Evolutionary conservation across 2,329 filamentous ascomycete species (phyloP).

Genomic region (Exophiala viscosa): DNA sequence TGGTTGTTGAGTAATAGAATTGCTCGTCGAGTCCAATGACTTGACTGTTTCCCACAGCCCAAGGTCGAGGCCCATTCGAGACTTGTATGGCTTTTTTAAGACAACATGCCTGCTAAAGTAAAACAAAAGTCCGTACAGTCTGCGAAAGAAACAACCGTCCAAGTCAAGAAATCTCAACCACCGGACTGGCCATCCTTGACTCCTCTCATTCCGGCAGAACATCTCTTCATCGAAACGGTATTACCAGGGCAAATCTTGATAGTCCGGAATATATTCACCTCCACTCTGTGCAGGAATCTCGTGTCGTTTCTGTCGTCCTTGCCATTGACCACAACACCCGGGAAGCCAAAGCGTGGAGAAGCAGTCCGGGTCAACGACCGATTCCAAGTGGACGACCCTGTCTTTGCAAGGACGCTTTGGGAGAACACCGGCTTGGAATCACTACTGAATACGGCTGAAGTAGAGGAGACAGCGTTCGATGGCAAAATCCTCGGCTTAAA

Average conservation of each 20-base stretch:
- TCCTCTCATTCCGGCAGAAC: conserved; percentile 62
- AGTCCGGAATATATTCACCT: conserved; percentile 70
- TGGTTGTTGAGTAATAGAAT: background rate
- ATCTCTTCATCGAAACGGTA: conserved; percentile 58
- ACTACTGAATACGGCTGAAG: conserved; percentile 42
- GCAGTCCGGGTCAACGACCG: conserved; percentile 85
- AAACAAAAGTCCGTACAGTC: conserved; percentile 12
- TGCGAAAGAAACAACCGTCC: background rate
- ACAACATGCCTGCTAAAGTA: conserved; percentile 16
- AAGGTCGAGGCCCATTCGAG: background rate
- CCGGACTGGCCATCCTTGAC: conserved; percentile 70
- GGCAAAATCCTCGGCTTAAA: conserved; percentile 80
- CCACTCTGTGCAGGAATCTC: conserved; percentile 70
- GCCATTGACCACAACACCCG: conserved; percentile 72
- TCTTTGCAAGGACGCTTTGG: conserved; percentile 75
- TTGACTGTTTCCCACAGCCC: background rate
- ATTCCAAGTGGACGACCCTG: conserved; percentile 73
- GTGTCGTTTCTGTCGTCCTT: conserved; percentile 68
- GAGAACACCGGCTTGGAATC: conserved; percentile 68
- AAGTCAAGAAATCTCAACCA: conserved; percentile 25
- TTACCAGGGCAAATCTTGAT: conserved; percentile 67
- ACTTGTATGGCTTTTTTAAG: background rate
- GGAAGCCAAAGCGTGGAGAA: conserved; percentile 72
- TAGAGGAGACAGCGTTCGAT: conserved; percentile 60
- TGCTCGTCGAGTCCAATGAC: background rate